Base-by-base conservation (phyloP, 176 grass and related monocot genomes). In the Triticum aestivum region DNA sequence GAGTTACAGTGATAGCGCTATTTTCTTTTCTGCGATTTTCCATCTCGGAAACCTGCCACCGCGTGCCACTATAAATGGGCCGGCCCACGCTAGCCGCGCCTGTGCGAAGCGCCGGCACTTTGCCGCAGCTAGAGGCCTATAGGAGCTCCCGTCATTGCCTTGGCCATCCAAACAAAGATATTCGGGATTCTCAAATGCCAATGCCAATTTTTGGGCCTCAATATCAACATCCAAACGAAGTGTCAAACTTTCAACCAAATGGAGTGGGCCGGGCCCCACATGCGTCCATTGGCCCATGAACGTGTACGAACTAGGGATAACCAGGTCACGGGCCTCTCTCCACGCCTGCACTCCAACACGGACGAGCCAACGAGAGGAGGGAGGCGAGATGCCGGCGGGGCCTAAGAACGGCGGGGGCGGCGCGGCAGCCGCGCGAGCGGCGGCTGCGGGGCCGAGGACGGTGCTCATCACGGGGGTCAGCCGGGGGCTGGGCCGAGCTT, bases 401-500 rank as follows among this genome's bases (percentile, higher is more conserved):
- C 49, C 66, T 49, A 89, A 83, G 79, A 80, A 68, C 61, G 77
- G 79, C 26, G 79, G 83, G 11, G 61, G 90, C 11, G 86, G 90
- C 39, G 88, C 85, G 81, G 86, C 83, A 80, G 95, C 80, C 3
- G 79, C 90, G 35, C 86, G 82, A 76, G 89, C 79, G 15, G 84
- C 66, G 32, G 65, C 77, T 38, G 86, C 68, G 78, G 80, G 68
- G 37, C 84, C 76, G 71, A 94, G 91, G 88, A 95, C 96, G 77
- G 93, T 98, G 62, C 86, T 95, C 73, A 74, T 98, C 73, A 98
- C 96, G 11, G 96, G 96, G 47, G 93, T 92, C 29, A 94, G 91
- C 91, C 90, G 96, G 13, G 96, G 96, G 30, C 88, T 98, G 45
- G 96, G 96, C 15, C 90, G 91, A 21, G 91, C 90, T 37, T 90